A percentile compares a stretch with the other conserved stretches of the same genome.
Conservation (phyloP, 192 early-diverging fungal genomes). For the Ambispora gerdemannii region DNA sequence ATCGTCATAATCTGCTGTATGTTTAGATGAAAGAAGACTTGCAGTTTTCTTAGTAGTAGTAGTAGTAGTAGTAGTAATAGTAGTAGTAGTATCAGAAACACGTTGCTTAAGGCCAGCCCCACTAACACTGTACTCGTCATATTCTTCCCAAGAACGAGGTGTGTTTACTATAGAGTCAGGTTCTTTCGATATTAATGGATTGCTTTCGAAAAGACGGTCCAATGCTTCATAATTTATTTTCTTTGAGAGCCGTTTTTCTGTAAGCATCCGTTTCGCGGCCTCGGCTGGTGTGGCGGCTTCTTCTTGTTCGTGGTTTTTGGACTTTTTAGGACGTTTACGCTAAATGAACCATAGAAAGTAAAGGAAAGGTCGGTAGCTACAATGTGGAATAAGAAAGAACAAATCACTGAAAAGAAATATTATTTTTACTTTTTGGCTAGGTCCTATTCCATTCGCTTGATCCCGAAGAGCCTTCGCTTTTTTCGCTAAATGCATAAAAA, state of each 20-base stretch:
- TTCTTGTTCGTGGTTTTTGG: slow-evolving; percentile 35
- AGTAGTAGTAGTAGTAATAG: too few relatives aligned
- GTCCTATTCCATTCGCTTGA: too few relatives aligned
- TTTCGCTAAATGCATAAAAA: too few relatives aligned
- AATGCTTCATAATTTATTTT: slow-evolving; percentile 89
- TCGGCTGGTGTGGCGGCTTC: slow-evolving; percentile 66
- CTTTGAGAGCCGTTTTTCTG: slow-evolving; percentile 74
- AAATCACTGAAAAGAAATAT: too few relatives aligned
- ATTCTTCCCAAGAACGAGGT: slow-evolving; percentile 38
- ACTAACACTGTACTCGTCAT: slow-evolving; percentile 32
- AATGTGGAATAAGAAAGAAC: too few relatives aligned
- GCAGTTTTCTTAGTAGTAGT: too few relatives aligned
- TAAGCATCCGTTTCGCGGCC: slow-evolving; percentile 71
- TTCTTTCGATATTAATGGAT: slow-evolving; percentile 29
- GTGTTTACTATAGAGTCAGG: slow-evolving; percentile 36
- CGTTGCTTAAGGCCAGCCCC: slow-evolving; percentile 31
- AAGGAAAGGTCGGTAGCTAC: too few relatives aligned
- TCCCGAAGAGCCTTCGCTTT: too few relatives aligned
- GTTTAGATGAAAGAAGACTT: too few relatives aligned
- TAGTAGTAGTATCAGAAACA: too few relatives aligned
- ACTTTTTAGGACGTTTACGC: slow-evolving; percentile 38
- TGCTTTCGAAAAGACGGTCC: slow-evolving; percentile 63
- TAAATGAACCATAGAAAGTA: background rate
- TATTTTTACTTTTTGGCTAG: too few relatives aligned
- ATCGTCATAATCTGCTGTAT: background rate